Percentiles rank a stretch among this genome's conserved stretches.
phyloP scores from a whole-genome alignment of 768 basidiomycete genomes.

The Lentinula edodes region DNA sequence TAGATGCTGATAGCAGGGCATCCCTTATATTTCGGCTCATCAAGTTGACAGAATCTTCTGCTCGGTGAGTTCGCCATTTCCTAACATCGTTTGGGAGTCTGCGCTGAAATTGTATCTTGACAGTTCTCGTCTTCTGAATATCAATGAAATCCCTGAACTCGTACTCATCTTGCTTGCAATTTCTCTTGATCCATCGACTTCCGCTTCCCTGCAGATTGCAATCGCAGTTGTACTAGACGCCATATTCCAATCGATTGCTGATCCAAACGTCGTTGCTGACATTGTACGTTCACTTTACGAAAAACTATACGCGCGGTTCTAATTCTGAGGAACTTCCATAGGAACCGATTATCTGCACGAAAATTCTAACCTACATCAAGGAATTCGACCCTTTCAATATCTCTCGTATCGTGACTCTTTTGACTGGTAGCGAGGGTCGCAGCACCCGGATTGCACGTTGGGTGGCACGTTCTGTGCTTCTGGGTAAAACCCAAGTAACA shows the following conservation, averaged over 20 bases:
- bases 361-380: conserved; percentile 33
- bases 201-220: conserved; percentile 37
- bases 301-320: background rate
- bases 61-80: conserved; percentile 33
- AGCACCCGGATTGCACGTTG: conserved; percentile 52
- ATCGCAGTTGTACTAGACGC: conserved; percentile 42
- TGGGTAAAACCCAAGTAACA: conserved; percentile 17
- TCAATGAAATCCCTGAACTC: conserved; percentile 41
- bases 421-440: conserved; percentile 45
- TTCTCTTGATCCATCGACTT: conserved; percentile 48
- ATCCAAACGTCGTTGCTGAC: conserved; percentile 14
- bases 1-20: conserved; percentile 19
- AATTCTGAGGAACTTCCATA: conserved; percentile 14
- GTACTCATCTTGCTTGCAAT: conserved; percentile 47
- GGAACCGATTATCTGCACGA: conserved; percentile 43
- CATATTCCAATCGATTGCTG: conserved; percentile 37
- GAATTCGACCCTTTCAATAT: conserved; percentile 44
- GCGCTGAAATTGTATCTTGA: background rate
- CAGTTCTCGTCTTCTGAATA: conserved; percentile 28
- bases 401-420: conserved; percentile 40
- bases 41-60: conserved; percentile 33
- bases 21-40: conserved; percentile 36
- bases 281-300: conserved; percentile 17
- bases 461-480: conserved; percentile 48
- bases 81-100: conserved; percentile 1